Evolutionary conservation across 139 green algal species (phyloP), one percentile per base, ranked within the genome.

Genomic region (Chlorella sp.): DNA sequence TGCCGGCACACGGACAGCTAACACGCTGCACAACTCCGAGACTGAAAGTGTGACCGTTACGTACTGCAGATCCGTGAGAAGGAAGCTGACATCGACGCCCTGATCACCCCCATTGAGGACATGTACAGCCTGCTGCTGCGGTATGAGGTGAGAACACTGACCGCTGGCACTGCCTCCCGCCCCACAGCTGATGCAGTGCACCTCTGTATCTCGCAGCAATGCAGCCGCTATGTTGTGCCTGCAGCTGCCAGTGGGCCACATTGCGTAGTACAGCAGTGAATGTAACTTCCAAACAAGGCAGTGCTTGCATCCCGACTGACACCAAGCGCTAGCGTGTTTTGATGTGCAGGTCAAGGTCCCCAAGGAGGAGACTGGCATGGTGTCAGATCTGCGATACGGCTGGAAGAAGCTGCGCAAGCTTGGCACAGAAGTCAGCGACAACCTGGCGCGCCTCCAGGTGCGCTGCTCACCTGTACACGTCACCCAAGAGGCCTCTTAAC

Each of bases 331-430:
- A n/a, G n/a, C n/a, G n/a, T n/a, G n/a, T n/a, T n/a, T n/a, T n/a
- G n/a, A n/a, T n/a, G n/a, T n/a, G n/a, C n/a, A n/a, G n/a, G 89
- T 97, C 17, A 79, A 80, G 26, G 91, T 98, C 77, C 88, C 91
- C 61, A 95, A 96, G 79, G 93, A 98, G 75, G 93, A 98, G 86
- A 90, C 84, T 23, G 89, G 93, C 80, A 82, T 91, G 75, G 89
- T 98, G 62, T 84, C 80, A 27, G 93, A 97, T 76, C 80, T 97
- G 80, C 85, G 86, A 65, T 94, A 96, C 81, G 85, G 82, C 68
- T 97, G 92, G 92, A 93, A 93, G 80, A 95, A 95, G 83, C 84
- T 97, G 63, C 84, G 84, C 51, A 95, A 94, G 86, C 83, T 93
- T 67, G 78, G 88, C 1, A 88, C 79, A 1, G 90, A 97, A 35